Evolutionary conservation across 129 eudicot species (phyloP).

Genomic region (Oenanthe sinensis): DNA sequence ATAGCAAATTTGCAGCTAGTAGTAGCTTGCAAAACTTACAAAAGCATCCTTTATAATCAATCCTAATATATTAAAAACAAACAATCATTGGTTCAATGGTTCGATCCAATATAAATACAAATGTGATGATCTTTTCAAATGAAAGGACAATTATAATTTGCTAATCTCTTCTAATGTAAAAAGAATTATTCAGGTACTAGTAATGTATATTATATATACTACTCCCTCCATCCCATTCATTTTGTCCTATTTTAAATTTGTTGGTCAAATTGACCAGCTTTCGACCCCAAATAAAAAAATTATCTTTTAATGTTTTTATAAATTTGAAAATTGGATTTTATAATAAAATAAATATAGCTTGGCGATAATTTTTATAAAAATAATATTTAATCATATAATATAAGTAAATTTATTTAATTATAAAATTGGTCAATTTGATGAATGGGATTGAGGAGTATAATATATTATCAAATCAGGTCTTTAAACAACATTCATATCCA

Average conservation of each 20-base stretch:
- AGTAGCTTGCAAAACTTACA: neutral
- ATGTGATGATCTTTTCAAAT: neutral
- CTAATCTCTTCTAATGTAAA: neutral
- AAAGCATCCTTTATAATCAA: neutral
- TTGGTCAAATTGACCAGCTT: no score
- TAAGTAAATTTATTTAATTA: no score
- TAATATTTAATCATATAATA: no score
- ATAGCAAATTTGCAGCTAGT: neutral
- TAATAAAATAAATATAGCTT: no score
- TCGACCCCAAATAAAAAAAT: no score
- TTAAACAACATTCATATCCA: neutral
- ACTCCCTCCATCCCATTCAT: no score
- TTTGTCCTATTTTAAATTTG: no score
- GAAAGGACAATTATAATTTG: neutral
- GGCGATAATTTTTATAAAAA: no score
- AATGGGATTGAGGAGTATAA: no score
- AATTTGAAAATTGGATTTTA: no score
- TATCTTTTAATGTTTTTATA: no score
- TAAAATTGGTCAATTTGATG: no score
- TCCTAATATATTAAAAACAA: neutral
- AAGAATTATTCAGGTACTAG: neutral
- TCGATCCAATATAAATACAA: neutral
- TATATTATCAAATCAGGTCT: neutral
- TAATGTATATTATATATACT: neutral
- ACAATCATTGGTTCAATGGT: neutral